Evolutionary conservation across 2,329 filamentous ascomycete genomes (phyloP), one percentile per base, ranked within the genome.

Genomic region (Aspergillus aculeatus): DNA sequence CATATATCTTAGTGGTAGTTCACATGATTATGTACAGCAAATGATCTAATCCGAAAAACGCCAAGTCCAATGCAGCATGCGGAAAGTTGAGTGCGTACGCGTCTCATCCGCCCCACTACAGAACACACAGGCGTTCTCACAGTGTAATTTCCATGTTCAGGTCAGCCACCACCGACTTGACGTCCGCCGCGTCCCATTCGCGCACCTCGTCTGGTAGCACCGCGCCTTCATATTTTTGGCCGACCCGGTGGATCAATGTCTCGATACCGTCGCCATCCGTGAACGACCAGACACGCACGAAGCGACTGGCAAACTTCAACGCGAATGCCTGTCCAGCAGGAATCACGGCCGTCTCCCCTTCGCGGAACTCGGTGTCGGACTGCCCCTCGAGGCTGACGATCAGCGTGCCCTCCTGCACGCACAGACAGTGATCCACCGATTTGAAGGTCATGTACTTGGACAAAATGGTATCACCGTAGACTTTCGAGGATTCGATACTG

Each of bases 361-460:
- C 79, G 2, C 75, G 69, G 44, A 82, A 73, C 4, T 71, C 64
- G 1, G 65, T 69, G 60, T 76, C 74, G 4, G 62, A 59, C 5
- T 69, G 67, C 1, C 68, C 76, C 58, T 73, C 71, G 29, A 84
- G 57, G 38, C 67, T 71, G 4, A 85, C 75, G 16, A 69, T 71
- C 4, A 84, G 64, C 0, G 74, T 62, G 0, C 83, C 83, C 59
- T 84, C 82, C 47, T 77, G 70, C 0, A 84, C 75, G 56, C 74
- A 78, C 50, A 86, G 74, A 55, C 81, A 83, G 67, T 86, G 84
- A 62, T 85, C 83, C 1, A 82, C 81, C 0, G 68, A 69, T 0
- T 69, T 56, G 62, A 85, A 86, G 0, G 71, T 75, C 31, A 84
- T 58, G 58, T 69, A 76, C 24, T 69, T 67, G 0, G 66, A 66